Evolutionary conservation across 169 alveolate species (phyloP).

Genomic region (Cryptosporidium andersoni): DNA sequence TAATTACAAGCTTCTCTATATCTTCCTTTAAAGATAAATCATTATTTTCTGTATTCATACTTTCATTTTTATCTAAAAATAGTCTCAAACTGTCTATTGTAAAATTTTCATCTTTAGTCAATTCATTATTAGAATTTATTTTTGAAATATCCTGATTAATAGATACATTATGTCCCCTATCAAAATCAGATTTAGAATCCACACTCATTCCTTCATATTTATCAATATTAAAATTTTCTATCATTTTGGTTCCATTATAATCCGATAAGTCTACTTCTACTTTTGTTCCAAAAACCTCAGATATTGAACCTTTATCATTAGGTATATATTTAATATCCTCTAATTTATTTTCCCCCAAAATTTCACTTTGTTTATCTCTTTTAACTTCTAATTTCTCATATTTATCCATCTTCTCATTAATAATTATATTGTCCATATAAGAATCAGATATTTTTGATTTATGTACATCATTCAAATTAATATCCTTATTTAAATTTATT

Average conservation of each 20-base stretch:
- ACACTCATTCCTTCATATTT: slow-evolving; percentile 46
- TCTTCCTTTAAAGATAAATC: slow-evolving; percentile 57
- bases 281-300: slow-evolving; percentile 7
- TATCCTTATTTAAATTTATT: too few species aligned
- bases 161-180: slow-evolving; percentile 32
- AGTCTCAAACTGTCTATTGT: slow-evolving; percentile 10
- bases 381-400: slow-evolving; percentile 44
- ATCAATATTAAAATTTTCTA: slow-evolving; percentile 71
- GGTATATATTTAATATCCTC: slow-evolving; percentile 58
- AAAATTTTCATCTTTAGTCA: slow-evolving; percentile 34
- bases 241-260: slow-evolving; percentile 70
- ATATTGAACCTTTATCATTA: slow-evolving; percentile 70
- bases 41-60: slow-evolving; percentile 27
- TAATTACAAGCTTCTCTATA: slow-evolving; percentile 18
- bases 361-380: slow-evolving; percentile 36
- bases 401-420: too few species aligned
- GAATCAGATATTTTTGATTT: too few species aligned
- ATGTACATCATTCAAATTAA: too few species aligned
- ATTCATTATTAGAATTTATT: slow-evolving; percentile 2
- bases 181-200: slow-evolving; percentile 54
- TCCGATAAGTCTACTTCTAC: slow-evolving; percentile 45
- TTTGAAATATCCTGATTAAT: slow-evolving; percentile 15
- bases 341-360: slow-evolving; percentile 38
- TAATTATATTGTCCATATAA: too few species aligned
- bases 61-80: slow-evolving; percentile 28